Base-by-base conservation (phyloP, 2,329 filamentous ascomycete species). In the Fusarium sarcochroum region DNA sequence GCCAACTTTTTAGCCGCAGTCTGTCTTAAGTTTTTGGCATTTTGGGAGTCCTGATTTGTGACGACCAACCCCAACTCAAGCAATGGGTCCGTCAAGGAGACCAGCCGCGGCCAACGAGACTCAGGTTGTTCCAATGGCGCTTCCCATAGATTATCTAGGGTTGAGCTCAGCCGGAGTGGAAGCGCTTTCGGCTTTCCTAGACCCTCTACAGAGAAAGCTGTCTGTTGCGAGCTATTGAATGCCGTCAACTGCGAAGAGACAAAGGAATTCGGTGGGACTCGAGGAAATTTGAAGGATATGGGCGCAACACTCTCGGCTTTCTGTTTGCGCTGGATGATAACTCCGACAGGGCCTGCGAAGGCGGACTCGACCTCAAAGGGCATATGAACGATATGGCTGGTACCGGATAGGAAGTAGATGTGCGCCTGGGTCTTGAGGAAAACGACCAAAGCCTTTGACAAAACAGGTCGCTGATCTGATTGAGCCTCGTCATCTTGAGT, bases 281-380 rank as follows among this genome's bases (percentile, higher is more conserved):
- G 84, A 30, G 83, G 87, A 60, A 87, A 86, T 62, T 81, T 87
- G 53, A 90, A 79, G 21, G 87, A 84, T 21, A 87, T 81, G 7
- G 87, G 81, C 3, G 82, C 80, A 11, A 82, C 73, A 59, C 78
- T 84, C 59, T 88, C 85, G 11, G 81, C 77, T 59, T 84, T 85
- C 41, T 90, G 83, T 76, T 91, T 97, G 63, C 94, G 87, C 79
- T 98, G 95, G 58, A 99, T 88, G 20, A 99, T 86, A 49, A 98
- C 86, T 25, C 96, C 96, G 32, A 89, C 85, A 7, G 94, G 92
- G 14, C 93, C 92, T 35, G 95, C 89, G 77, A 94, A 93, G 30
- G 93, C 94, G 53, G 89, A 89, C 76, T 97, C 93, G 41, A 98
- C 92, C 80, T 98, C 94, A 76, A 99, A 99, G 3, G 95, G 95